Evolutionary conservation across 495 filamentous ascomycete species (phyloP).

Genomic region (Daldinia decipiens): DNA sequence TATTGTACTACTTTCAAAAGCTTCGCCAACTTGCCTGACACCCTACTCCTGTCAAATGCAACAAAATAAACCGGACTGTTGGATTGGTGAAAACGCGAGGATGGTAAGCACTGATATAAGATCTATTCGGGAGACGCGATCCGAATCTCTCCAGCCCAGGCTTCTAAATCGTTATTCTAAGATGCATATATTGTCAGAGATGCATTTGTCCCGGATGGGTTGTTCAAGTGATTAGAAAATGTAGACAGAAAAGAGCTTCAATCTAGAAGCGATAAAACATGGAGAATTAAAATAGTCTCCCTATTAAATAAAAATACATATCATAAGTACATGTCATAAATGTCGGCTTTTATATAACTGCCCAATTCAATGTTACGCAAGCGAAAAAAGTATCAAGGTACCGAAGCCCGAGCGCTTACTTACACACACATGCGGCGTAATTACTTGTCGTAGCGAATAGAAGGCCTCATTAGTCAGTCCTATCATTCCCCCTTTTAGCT

Average conservation of each 20-base stretch:
- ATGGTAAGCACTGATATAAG: slow-evolving; percentile 8
- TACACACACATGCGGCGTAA: slow-evolving; percentile 15
- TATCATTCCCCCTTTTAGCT: slow-evolving; percentile 17
- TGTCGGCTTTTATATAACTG: not conserved
- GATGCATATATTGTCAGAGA: not conserved
- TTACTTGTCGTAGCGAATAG: slow-evolving; percentile 23
- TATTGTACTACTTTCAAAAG: not conserved
- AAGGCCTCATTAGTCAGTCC: slow-evolving; percentile 17
- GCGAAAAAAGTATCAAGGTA: slow-evolving; percentile 6
- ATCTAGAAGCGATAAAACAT: not conserved
- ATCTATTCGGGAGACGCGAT: slow-evolving; percentile 11
- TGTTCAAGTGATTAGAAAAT: not conserved
- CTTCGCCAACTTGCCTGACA: too few relatives aligned
- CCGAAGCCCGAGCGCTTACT: slow-evolving; percentile 6
- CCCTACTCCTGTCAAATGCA: not conserved
- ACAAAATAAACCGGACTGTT: not conserved
- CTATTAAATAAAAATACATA: not conserved
- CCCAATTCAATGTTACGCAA: not conserved
- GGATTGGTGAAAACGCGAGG: slow-evolving; percentile 26
- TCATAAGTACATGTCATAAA: slow-evolving; percentile 5
- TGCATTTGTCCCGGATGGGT: not conserved
- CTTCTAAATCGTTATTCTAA: not conserved
- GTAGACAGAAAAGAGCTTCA: not conserved
- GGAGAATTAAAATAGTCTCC: not conserved
- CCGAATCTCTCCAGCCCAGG: not conserved